Conservation (phyloP, 2,329 filamentous ascomycete species). For the Orbilia brochopaga region DNA sequence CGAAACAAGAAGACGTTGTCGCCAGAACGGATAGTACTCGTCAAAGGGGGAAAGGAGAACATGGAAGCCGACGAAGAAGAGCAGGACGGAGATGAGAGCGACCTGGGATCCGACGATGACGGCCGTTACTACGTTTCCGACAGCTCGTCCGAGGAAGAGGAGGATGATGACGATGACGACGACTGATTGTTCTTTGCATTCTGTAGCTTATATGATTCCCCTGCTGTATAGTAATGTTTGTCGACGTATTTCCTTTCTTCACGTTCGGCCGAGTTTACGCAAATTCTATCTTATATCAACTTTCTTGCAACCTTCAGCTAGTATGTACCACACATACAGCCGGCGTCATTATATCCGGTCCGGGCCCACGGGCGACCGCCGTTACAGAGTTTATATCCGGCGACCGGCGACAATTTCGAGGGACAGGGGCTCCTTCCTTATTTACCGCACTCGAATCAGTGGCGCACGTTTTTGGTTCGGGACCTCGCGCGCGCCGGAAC, state of each 20-base stretch:
- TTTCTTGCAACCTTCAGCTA: background rate
- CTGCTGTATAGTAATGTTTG: no score
- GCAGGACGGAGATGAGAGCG: background rate
- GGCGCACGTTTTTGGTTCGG: conserved; percentile 13
- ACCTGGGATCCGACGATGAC: background rate
- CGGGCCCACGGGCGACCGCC: background rate
- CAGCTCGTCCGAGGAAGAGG: background rate
- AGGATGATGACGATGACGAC: background rate
- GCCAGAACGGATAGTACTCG: no score
- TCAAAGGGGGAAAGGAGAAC: no score
- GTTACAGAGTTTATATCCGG: background rate
- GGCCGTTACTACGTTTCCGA: background rate
- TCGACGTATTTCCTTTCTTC: no score
- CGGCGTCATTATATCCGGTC: background rate
- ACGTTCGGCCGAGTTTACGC: no score
- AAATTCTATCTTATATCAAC: no score
- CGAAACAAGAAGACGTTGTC: no score
- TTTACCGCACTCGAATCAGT: background rate
- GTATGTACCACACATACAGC: no score
- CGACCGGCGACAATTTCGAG: background rate
- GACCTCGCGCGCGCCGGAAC: conserved; percentile 20
- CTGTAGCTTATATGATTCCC: no score
- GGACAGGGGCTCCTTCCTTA: background rate
- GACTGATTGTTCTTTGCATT: background rate
- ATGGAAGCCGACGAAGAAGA: background rate